phyloP scores from a whole-genome alignment of 1,284 basidiomycete genomes.

The Pseudozyma tsukubaensis region DNA sequence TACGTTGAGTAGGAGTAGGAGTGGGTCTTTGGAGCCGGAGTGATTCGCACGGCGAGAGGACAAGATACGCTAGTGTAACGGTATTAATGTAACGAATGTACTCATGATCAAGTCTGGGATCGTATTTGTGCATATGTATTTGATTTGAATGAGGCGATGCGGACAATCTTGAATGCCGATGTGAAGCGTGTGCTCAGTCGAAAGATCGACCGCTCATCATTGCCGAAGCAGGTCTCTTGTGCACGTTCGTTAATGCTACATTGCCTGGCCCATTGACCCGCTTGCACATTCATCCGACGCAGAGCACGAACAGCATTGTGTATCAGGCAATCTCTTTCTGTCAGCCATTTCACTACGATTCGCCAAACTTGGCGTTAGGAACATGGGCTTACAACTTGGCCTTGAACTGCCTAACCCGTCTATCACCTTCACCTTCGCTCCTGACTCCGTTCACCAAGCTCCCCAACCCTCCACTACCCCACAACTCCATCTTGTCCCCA shows the following conservation, averaged over 20 bases:
- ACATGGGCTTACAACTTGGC: slow-evolving; percentile 16
- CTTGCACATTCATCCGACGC: neutral
- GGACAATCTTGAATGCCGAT: too few relatives aligned
- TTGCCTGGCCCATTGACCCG: neutral
- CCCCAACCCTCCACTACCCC: slow-evolving; percentile 30
- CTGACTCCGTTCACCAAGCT: slow-evolving; percentile 39
- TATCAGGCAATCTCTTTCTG: too few relatives aligned
- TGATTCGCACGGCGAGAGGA: neutral
- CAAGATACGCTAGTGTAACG: neutral
- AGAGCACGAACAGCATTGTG: too few relatives aligned
- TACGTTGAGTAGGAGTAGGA: slow-evolving; percentile 80
- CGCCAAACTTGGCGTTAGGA: neutral
- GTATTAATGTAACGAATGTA: slow-evolving; percentile 2
- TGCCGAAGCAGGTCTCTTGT: too few relatives aligned
- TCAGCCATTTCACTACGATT: neutral
- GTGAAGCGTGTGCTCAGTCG: too few relatives aligned
- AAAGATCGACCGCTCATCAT: too few relatives aligned
- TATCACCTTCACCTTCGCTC: slow-evolving; percentile 8
- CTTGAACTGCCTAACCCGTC: slow-evolving; percentile 13
- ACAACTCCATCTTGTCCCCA: slow-evolving; percentile 76
- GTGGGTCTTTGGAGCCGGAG: slow-evolving; percentile 73
- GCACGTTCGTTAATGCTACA: neutral
- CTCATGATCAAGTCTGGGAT: neutral
- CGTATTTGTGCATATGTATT: neutral
- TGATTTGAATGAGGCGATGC: too few relatives aligned